phyloP scores from a whole-genome alignment of 176 grass and related monocot genomes.

The Rhynchospora pubera region DNA sequence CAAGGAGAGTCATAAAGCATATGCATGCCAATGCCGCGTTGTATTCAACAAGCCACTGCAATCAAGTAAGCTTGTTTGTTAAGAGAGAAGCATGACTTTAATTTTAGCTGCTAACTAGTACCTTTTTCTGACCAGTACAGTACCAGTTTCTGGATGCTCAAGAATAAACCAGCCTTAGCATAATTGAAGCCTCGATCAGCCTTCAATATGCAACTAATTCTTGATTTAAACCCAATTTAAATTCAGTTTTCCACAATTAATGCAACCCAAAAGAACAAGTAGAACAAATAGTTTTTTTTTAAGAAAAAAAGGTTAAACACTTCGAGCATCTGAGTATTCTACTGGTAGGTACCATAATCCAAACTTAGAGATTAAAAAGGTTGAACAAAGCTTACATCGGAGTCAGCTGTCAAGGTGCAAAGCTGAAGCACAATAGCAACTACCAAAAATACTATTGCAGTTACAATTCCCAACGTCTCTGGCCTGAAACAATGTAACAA shows the following conservation, averaged over 20 bases:
- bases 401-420: slow-evolving; percentile 77
- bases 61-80: slow-evolving; percentile 23
- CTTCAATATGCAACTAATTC: background rate
- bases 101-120: background rate
- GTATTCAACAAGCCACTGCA: slow-evolving; percentile 99
- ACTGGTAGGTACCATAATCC: background rate
- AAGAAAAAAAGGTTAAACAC: background rate
- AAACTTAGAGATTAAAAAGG: background rate
- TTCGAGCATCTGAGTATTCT: background rate
- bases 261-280: background rate
- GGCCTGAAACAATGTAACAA: slow-evolving; percentile 49
- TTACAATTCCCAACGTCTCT: slow-evolving; percentile 82
- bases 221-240: background rate
- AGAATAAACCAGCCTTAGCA: background rate
- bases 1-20: slow-evolving; percentile 99
- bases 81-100: background rate
- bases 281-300: background rate
- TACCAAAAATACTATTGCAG: slow-evolving; percentile 92
- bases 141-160: background rate
- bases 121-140: background rate
- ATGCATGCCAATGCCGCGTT: slow-evolving; percentile 92
- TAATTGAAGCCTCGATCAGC: background rate
- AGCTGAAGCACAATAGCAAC: slow-evolving; percentile 92
- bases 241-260: background rate
- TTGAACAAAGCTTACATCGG: slow-evolving; percentile 45